phyloP scores from a whole-genome alignment of 164 flowering plant species.

The Brasenia schreberi region DNA sequence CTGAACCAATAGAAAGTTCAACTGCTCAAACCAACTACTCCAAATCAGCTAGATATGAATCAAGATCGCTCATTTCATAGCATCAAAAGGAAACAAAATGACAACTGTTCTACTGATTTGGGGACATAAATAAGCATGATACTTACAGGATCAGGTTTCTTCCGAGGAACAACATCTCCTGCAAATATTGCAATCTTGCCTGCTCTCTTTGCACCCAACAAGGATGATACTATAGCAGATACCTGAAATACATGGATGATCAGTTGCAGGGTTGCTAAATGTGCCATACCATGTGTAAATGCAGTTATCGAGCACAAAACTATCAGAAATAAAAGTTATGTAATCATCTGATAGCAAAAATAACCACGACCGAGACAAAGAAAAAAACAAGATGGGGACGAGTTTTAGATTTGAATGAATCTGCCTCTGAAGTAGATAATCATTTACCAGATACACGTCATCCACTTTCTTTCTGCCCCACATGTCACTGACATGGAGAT shows the following conservation, averaged over 20 bases:
- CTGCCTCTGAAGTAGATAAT: background rate
- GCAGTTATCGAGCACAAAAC: background rate
- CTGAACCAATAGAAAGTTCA: too few relatives aligned
- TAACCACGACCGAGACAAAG: background rate
- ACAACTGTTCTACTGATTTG: too few relatives aligned
- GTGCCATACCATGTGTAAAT: background rate
- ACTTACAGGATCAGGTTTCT: slow-evolving; percentile 90
- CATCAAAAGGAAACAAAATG: too few relatives aligned
- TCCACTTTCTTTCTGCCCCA: too few relatives aligned
- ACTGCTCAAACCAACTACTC: too few relatives aligned
- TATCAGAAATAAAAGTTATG: too few relatives aligned
- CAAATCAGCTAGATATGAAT: too few relatives aligned
- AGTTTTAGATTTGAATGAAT: background rate
- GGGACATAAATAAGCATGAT: background rate
- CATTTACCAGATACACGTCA: too few relatives aligned
- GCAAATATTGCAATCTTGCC: slow-evolving; percentile 79
- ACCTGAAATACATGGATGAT: slow-evolving; percentile 37
- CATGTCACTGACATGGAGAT: too few relatives aligned
- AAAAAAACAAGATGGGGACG: background rate
- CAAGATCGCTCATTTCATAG: too few relatives aligned
- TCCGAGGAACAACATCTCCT: slow-evolving; percentile 89
- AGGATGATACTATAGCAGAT: slow-evolving; percentile 85
- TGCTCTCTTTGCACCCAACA: slow-evolving; percentile 84
- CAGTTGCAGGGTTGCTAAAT: slow-evolving; percentile 3
- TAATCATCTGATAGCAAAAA: background rate